Conservation (phyloP, 2,329 filamentous ascomycete genomes). For the Trichoderma guizhouense region DNA sequence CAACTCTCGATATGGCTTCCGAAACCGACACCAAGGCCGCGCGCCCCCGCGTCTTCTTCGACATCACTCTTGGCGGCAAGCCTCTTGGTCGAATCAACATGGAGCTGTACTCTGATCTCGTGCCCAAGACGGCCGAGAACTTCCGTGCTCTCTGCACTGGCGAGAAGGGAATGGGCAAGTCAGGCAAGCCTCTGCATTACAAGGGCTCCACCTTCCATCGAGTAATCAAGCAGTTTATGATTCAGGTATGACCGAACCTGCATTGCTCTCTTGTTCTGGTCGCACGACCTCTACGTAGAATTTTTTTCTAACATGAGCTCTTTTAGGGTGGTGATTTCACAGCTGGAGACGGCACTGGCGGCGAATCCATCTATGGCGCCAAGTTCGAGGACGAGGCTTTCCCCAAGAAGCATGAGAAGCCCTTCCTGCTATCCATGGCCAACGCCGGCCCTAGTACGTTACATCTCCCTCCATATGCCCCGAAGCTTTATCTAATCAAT, state of each 20-base stretch:
- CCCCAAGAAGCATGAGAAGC: conserved; percentile 82
- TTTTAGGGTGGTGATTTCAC: conserved; percentile 89
- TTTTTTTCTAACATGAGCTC: background rate
- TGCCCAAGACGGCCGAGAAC: conserved; percentile 95
- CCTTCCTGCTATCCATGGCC: conserved; percentile 95
- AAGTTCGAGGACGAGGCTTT: conserved; percentile 99
- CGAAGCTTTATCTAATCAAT: background rate
- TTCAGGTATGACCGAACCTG: conserved; percentile 40
- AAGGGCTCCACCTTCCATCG: conserved; percentile 93
- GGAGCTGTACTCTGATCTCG: conserved; percentile 73
- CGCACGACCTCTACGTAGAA: background rate
- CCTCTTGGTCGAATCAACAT: conserved; percentile 77
- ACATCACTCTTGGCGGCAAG: conserved; percentile 76
- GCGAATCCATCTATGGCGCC: conserved; percentile 94
- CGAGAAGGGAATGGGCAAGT: conserved; percentile 81
- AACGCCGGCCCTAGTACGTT: conserved; percentile 84
- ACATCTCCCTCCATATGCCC: background rate
- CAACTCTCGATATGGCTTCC: conserved; percentile 37
- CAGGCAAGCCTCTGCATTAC: conserved; percentile 84
- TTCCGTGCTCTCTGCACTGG: conserved; percentile 93
- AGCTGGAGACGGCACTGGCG: conserved; percentile 87
- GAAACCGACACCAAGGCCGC: conserved; percentile 45
- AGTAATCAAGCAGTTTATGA: conserved; percentile 99
- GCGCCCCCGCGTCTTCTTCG: conserved; percentile 86
- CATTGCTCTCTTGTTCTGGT: background rate